Conservation (phyloP, 805 yeast species). For the Metschnikowia lochheadii region DNA sequence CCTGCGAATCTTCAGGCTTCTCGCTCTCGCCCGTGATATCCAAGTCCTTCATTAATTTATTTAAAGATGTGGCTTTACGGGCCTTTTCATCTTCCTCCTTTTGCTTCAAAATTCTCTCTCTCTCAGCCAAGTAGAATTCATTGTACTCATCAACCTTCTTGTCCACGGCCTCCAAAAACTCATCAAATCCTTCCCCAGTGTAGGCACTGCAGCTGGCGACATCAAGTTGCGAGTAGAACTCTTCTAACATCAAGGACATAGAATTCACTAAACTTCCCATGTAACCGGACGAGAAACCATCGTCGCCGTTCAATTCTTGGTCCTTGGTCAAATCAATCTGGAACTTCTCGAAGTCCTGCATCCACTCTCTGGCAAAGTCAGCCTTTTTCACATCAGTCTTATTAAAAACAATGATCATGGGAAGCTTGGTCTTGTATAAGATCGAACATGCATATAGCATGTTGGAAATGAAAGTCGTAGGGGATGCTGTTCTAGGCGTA, state of each 20-base stretch:
- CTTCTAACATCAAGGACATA: constrained; percentile 94
- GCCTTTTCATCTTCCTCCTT: constrained; percentile 72
- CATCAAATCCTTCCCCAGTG: constrained; percentile 94
- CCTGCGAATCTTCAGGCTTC: constrained; percentile 36
- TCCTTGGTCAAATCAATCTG: constrained; percentile 70
- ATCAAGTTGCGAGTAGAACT: constrained; percentile 88
- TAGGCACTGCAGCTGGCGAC: constrained; percentile 89
- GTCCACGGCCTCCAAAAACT: constrained; percentile 79
- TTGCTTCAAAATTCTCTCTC: constrained; percentile 73
- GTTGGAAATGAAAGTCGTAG: constrained; percentile 95
- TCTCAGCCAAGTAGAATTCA: constrained; percentile 75
- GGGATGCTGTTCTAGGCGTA: constrained; percentile 91
- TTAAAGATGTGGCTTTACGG: constrained; percentile 66
- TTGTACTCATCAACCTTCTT: constrained; percentile 84
- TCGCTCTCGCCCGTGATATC: constrained; percentile 49
- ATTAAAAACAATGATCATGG: constrained; percentile 95
- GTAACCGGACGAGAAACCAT: constrained; percentile 70
- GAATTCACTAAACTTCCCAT: constrained; percentile 93
- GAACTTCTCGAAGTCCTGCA: constrained; percentile 92
- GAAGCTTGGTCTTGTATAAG: constrained; percentile 89
- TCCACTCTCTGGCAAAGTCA: constrained; percentile 91
- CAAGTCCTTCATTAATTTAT: constrained; percentile 78
- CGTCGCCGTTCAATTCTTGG: constrained; percentile 61
- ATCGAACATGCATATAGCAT: constrained; percentile 98
- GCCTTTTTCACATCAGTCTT: constrained; percentile 87